Evolutionary conservation across 192 early-diverging fungal species (phyloP), one percentile per base, ranked within the genome.

Genomic region (Gamsiella multidivaricata): DNA sequence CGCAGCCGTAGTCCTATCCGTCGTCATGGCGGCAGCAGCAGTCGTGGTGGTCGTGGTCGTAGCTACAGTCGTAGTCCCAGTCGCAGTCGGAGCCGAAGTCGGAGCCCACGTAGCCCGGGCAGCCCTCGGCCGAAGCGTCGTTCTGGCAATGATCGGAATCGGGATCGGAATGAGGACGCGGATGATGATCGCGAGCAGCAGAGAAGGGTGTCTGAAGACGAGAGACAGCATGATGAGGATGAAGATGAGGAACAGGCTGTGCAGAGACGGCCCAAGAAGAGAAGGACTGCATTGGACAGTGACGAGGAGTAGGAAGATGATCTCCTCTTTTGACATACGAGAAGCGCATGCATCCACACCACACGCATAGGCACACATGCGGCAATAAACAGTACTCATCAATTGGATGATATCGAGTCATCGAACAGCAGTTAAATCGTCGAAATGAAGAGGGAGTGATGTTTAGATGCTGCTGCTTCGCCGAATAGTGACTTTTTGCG

Each of bases 291-390:
- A 20, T 46, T 81, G 67, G 70, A 68, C 11, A 69, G 80, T 28
- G 76, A 86, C n/a, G 84, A 83, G 1, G 74, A 76, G 46, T 73
- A 69, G 33, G n/a, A n/a, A n/a, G n/a, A n/a, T n/a, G 36, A 31
- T 10, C 22, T 46, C n/a, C n/a, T n/a, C n/a, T n/a, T n/a, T n/a
- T n/a, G n/a, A n/a, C n/a, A n/a, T n/a, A n/a, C n/a, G n/a, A n/a
- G n/a, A n/a, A n/a, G n/a, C n/a, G n/a, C n/a, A n/a, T n/a, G n/a
- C n/a, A n/a, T n/a, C n/a, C n/a, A n/a, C n/a, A n/a, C n/a, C n/a
- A n/a, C n/a, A n/a, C n/a, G n/a, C n/a, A n/a, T n/a, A n/a, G n/a
- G n/a, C n/a, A n/a, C n/a, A n/a, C n/a, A n/a, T n/a, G n/a, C n/a
- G n/a, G n/a, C n/a, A n/a, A n/a, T n/a, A n/a, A n/a, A n/a, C n/a